A percentile compares a stretch with the other conserved stretches of the same genome.
Conservation (phyloP, 2,329 filamentous ascomycete species). For the Hypoxylon sp. region DNA sequence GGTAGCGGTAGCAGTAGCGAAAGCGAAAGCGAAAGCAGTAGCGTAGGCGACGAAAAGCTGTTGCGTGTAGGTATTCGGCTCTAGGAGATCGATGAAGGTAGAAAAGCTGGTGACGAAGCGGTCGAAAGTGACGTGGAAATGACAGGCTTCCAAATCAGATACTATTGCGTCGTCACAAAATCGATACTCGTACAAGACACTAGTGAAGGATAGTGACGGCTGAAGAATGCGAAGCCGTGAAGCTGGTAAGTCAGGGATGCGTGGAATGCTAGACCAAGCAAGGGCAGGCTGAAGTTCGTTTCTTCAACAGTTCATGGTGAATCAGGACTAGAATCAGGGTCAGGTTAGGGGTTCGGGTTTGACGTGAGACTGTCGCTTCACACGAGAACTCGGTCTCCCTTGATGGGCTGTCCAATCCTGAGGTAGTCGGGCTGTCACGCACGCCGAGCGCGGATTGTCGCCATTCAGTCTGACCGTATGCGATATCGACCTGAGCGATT, state of each 20-base stretch:
- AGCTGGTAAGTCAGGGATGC: slow-evolving; percentile 40
- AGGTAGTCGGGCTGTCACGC: slow-evolving; percentile 17
- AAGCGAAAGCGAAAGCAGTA: background rate
- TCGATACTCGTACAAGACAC: slow-evolving; percentile 34
- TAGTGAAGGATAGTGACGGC: slow-evolving; percentile 27
- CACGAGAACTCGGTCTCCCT: slow-evolving; percentile 30
- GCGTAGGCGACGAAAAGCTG: slow-evolving; percentile 3
- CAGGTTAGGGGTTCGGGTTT: slow-evolving; percentile 22
- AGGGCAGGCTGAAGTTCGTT: slow-evolving; percentile 36
- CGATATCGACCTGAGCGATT: slow-evolving; percentile 22
- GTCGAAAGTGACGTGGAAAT: background rate
- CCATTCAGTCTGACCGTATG: slow-evolving; percentile 27
- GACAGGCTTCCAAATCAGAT: slow-evolving; percentile 29
- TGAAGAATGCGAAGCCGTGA: slow-evolving; percentile 40
- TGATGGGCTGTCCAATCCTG: background rate
- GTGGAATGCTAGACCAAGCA: slow-evolving; percentile 44
- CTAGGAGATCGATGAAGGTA: background rate
- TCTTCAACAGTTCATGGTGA: slow-evolving; percentile 40
- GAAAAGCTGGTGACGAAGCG: background rate
- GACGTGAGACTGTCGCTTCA: slow-evolving; percentile 27
- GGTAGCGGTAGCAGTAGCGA: background rate
- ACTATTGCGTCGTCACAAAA: slow-evolving; percentile 20
- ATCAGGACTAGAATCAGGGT: slow-evolving; percentile 20
- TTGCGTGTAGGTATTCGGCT: slow-evolving; percentile 1
- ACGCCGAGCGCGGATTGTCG: slow-evolving; percentile 13